Evolutionary conservation across 2,329 filamentous ascomycete genomes (phyloP).

Genomic region (Penicillium oxalicum): DNA sequence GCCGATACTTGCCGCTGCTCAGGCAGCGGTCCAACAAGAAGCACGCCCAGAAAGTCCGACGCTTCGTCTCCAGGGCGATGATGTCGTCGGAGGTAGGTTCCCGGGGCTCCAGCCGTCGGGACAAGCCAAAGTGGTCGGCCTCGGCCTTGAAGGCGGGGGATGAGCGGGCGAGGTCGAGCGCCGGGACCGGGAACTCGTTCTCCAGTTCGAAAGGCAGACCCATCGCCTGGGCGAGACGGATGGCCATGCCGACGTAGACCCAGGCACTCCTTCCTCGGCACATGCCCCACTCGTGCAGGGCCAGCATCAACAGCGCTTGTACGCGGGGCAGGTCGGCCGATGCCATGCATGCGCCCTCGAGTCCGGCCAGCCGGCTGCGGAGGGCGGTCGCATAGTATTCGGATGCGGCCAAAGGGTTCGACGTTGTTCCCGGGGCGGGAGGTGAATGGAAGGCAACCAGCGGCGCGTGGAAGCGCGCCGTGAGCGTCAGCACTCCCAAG

Average conservation of each 20-base stretch:
- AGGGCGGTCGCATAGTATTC: slow-evolving; percentile 52
- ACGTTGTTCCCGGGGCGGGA: slow-evolving; percentile 35
- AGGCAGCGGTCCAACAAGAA: slow-evolving; percentile 53
- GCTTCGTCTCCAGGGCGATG: slow-evolving; percentile 49
- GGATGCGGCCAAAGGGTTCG: slow-evolving; percentile 47
- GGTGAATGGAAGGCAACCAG: slow-evolving; percentile 47
- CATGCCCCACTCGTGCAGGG: slow-evolving; percentile 54
- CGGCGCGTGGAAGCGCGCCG: slow-evolving; percentile 49
- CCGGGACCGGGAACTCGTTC: slow-evolving; percentile 44
- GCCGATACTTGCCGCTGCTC: slow-evolving; percentile 50
- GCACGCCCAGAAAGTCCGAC: slow-evolving; percentile 55
- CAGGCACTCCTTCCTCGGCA: slow-evolving; percentile 49
- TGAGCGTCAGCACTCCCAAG: slow-evolving; percentile 51
- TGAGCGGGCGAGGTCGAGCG: slow-evolving; percentile 37
- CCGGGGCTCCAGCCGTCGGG: slow-evolving; percentile 29
- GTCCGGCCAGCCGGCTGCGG: slow-evolving; percentile 41
- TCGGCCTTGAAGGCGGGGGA: slow-evolving; percentile 35
- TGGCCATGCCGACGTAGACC: slow-evolving; percentile 44
- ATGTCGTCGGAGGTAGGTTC: slow-evolving; percentile 43
- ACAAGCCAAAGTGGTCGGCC: slow-evolving; percentile 34
- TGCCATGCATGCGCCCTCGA: slow-evolving; percentile 38
- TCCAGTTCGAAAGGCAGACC: slow-evolving; percentile 43
- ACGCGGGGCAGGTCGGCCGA: slow-evolving; percentile 45
- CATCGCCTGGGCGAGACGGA: slow-evolving; percentile 42
- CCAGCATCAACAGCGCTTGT: slow-evolving; percentile 52